These are phyloP conservation scores for Verticillium nubilum DNA, from an alignment of 2,329 filamentous ascomycete species.

Conservation along the genomic window DNA sequence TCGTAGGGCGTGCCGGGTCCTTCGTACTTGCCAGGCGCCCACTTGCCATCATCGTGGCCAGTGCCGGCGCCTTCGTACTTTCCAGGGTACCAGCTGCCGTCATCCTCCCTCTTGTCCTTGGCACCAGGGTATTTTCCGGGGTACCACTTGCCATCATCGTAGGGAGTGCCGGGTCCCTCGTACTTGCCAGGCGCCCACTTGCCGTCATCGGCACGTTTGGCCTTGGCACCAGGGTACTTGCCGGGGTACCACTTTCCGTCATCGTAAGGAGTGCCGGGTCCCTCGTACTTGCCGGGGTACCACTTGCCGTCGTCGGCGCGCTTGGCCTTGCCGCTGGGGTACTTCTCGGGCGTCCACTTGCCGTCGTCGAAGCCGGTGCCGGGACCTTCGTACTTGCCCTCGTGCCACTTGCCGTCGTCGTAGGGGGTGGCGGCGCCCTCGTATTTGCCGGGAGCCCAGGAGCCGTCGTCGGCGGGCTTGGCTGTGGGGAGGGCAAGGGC, in stretches of 20 bases:
- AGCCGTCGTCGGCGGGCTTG: conserved; percentile 6
- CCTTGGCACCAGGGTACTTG: conserved; percentile 3
- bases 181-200: conserved; percentile 3
- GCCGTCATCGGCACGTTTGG: background rate
- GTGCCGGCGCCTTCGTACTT: conserved; percentile 9
- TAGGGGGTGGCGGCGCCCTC: conserved; percentile 1
- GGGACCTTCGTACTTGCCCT: conserved; percentile 9
- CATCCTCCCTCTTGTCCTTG: background rate
- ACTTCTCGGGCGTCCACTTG: conserved; percentile 7
- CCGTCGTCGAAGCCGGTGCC: conserved; percentile 6
- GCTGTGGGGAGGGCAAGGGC: conserved; percentile 8
- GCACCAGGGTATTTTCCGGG: conserved; percentile 3
- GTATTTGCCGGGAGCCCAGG: conserved; percentile 5
- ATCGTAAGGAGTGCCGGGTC: conserved; percentile 4
- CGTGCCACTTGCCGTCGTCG: conserved; percentile 5
- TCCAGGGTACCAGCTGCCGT: conserved; percentile 5
- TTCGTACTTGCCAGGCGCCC: conserved; percentile 4
- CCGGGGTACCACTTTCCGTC: conserved; percentile 10
- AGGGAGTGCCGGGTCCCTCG: conserved; percentile 4
- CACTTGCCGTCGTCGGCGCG: background rate
- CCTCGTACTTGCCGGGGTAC: conserved; percentile 5
- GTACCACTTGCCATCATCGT: conserved; percentile 7
- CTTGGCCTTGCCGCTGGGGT: conserved; percentile 2
- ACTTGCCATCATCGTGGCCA: conserved; percentile 6
- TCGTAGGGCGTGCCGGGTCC: conserved; percentile 4